Conservation (phyloP, 176 grass and related monocot species). For the Phragmites australis region DNA sequence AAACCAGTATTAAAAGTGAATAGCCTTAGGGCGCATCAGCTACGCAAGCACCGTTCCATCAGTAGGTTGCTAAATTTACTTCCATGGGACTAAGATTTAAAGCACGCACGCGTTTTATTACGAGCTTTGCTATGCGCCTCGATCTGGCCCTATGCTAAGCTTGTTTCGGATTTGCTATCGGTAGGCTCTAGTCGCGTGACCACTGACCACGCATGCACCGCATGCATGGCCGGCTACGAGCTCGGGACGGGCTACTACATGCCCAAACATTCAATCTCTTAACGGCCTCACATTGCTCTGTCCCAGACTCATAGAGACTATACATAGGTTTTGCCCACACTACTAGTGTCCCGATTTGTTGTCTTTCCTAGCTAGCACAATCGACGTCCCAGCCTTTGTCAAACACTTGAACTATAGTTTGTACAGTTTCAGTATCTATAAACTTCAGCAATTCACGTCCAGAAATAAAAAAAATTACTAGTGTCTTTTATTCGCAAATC, state of each 20-base stretch:
- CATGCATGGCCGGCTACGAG: not conserved
- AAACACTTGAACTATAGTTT: not conserved
- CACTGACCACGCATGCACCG: not conserved
- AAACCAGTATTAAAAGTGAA: too few species aligned
- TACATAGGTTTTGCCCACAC: constrained; percentile 26
- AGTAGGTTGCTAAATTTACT: constrained; percentile 18
- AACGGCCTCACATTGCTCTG: not conserved
- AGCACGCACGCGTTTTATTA: not conserved
- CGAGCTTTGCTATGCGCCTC: not conserved
- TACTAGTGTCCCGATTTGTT: not conserved
- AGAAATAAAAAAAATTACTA: not conserved
- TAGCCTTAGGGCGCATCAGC: too few species aligned
- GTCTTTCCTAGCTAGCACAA: not conserved
- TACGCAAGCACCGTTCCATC: not conserved
- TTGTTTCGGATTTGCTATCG: not conserved
- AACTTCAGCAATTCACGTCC: not conserved
- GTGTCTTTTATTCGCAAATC: too few species aligned
- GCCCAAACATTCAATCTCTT: not conserved
- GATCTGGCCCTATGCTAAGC: not conserved
- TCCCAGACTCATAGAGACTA: not conserved
- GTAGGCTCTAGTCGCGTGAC: constrained; percentile 8
- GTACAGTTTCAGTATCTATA: not conserved
- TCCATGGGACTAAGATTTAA: not conserved
- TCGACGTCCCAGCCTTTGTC: not conserved
- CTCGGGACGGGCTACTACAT: not conserved